Evolutionary conservation across 2,329 filamentous ascomycete species (phyloP).

Genomic region (Aspergillus sclerotialis): DNA sequence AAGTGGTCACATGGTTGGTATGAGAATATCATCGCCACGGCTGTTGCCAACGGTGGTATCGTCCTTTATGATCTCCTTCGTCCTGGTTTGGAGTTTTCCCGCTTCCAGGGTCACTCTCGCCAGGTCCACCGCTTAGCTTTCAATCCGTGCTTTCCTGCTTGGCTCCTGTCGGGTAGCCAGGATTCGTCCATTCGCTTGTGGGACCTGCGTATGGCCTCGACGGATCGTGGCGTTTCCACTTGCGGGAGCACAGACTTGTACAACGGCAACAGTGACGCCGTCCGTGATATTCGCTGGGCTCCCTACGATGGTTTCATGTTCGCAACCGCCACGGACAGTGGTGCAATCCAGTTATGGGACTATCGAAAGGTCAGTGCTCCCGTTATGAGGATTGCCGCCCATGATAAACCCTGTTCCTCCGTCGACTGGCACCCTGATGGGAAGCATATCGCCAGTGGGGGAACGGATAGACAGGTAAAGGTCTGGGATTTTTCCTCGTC

Average conservation of each 20-base stretch:
- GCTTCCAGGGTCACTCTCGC: constrained; percentile 57
- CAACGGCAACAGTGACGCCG: constrained; percentile 52
- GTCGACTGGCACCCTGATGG: constrained; percentile 64
- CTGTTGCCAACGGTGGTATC: constrained; percentile 59
- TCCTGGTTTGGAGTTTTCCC: constrained; percentile 53
- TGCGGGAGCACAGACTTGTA: constrained; percentile 51
- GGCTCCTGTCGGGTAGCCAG: constrained; percentile 58
- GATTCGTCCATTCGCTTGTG: constrained; percentile 58
- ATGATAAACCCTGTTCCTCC: constrained; percentile 54
- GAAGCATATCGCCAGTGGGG: constrained; percentile 57
- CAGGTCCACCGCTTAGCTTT: constrained; percentile 61
- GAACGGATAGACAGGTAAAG: constrained; percentile 55
- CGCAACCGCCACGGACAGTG: constrained; percentile 58
- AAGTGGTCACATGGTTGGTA: constrained; percentile 61
- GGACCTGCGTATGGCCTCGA: constrained; percentile 52
- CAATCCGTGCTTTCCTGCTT: constrained; percentile 54
- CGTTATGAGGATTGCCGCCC: constrained; percentile 55
- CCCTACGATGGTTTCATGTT: constrained; percentile 57
- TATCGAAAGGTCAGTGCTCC: constrained; percentile 51
- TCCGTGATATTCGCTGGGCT: constrained; percentile 60
- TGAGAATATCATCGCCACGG: constrained; percentile 55
- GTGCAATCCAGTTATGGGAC: constrained; percentile 59
- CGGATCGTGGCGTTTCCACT: constrained; percentile 42
- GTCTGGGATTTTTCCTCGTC: constrained; percentile 56
- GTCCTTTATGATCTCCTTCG: constrained; percentile 59